Conservation (phyloP, 805 yeast genomes). For the Cyberlindnera samutprakarnensis region DNA sequence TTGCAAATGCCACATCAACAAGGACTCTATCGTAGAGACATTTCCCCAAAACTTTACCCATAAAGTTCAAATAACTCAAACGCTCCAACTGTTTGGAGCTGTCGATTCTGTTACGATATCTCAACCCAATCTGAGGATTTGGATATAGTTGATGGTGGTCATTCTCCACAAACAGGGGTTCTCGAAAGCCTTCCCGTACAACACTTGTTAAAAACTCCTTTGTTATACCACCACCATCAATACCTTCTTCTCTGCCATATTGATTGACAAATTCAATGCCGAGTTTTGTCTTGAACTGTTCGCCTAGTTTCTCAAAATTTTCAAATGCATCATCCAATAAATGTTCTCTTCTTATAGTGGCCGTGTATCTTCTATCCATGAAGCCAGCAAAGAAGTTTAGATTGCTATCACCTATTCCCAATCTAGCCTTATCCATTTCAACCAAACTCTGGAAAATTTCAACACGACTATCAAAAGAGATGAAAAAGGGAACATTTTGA, state of each 20-base stretch:
- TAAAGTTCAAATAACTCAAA: conserved; percentile 40
- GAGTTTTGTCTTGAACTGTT: conserved; percentile 49
- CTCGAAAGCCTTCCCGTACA: conserved; percentile 55
- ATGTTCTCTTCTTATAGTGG: conserved; percentile 59
- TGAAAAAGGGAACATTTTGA: conserved; percentile 66
- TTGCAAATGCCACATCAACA: conserved; percentile 78
- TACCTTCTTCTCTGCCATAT: conserved; percentile 79
- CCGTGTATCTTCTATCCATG: conserved; percentile 23
- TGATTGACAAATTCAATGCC: conserved; percentile 63
- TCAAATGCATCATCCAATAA: conserved; percentile 71
- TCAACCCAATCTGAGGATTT: conserved; percentile 43
- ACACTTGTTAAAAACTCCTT: conserved; percentile 81
- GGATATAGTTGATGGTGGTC: conserved; percentile 66
- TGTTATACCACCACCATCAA: conserved; percentile 96
- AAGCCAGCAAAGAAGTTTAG: conserved; percentile 1
- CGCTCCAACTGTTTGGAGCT: conserved; percentile 21
- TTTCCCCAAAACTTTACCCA: conserved; percentile 84
- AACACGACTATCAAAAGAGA: conserved; percentile 71
- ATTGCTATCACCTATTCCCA: conserved; percentile 8
- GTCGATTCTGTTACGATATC: conserved; percentile 26
- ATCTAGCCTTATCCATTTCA: conserved; percentile 38
- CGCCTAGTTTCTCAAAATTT: conserved; percentile 46
- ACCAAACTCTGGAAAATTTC: conserved; percentile 60
- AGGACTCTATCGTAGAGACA: conserved; percentile 79
- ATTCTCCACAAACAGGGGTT: conserved; percentile 35